Base-by-base conservation (phyloP, 2,329 filamentous ascomycete genomes). In the Magnaporthales sp. region DNA sequence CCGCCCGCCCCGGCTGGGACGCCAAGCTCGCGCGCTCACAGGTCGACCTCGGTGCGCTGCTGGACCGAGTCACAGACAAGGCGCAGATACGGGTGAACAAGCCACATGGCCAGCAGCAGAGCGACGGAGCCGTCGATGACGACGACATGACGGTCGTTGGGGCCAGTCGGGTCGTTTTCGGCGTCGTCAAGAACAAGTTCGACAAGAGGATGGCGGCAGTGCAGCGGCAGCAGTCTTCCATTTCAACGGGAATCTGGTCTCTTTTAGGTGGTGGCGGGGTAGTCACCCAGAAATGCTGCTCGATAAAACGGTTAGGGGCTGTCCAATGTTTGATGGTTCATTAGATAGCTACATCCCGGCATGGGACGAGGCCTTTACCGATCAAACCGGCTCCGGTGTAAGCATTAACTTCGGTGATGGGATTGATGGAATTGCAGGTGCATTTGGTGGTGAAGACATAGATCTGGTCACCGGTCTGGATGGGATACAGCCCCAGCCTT, bases 281-380 rank as follows among this genome's bases (percentile, higher is more conserved):
- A 2, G 67, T 67, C 7, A 68, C 67, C 67, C 66, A 32, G 22
- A 63, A 22, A 67, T 68, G 64, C 27, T 67, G 26, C 66, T 67
- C 46, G 71, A 68, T 65, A 68, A 71, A 7, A 67, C 72, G 62
- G 69, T 72, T 22, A 68, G 69, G 22, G 75, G 74, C 4, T 86
- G 83, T 67, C 83, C 83, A 15, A 82, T 85, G 80, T 74, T 84
- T 56, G 82, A 85, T 68, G 81, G 79, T 9, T 83, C 77, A 67
- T 68, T 85, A 67, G 78, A 83, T n/a, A 70, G 75, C 32, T 83
- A 80, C 62, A 73, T 83, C 29, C 74, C 78, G 0, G 70, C 77
- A 27, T 84, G 82, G 82, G 79, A 81, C 30, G 78, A 79, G 7
- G 73, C 63, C 66, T 77, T 69, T 66, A 64, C 69, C 15, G 70